Evolutionary conservation across 345 rosid genomes (phyloP).

Genomic region (Trapa incisa): DNA sequence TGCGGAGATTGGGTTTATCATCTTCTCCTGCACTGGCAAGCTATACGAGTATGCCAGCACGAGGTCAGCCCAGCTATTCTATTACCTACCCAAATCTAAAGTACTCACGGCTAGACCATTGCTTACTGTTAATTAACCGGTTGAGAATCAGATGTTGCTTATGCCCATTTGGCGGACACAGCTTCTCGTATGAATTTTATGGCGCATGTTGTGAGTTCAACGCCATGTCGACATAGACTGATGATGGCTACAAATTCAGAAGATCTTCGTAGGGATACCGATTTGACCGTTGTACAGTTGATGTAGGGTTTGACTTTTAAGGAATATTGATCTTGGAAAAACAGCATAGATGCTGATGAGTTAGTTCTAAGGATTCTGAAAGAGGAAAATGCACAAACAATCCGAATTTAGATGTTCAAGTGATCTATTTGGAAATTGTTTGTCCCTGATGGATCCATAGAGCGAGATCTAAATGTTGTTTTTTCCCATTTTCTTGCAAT

Average conservation of each 20-base stretch:
- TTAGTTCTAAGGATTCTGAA: no score
- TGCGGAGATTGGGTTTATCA: conserved; percentile 10
- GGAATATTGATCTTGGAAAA: no score
- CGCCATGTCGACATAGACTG: background rate
- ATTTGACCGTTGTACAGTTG: no score
- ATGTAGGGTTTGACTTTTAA: no score
- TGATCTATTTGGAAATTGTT: background rate
- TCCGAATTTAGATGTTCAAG: no score
- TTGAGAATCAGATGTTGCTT: background rate
- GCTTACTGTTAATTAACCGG: no score
- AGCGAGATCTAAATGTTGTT: no score
- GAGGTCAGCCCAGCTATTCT: conserved; percentile 3
- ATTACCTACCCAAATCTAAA: background rate
- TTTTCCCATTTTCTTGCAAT: background rate
- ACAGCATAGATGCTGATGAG: no score
- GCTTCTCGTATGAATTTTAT: background rate
- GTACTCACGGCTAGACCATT: background rate
- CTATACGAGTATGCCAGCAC: conserved; percentile 14
- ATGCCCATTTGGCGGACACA: background rate
- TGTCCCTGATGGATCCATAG: background rate
- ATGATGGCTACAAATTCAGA: no score
- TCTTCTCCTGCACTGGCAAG: conserved; percentile 16
- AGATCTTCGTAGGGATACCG: no score
- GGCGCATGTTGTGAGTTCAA: background rate
- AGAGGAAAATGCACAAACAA: no score